Base-by-base conservation (phyloP, 441 rosid genomes). In the Codiaeum variegatum region DNA sequence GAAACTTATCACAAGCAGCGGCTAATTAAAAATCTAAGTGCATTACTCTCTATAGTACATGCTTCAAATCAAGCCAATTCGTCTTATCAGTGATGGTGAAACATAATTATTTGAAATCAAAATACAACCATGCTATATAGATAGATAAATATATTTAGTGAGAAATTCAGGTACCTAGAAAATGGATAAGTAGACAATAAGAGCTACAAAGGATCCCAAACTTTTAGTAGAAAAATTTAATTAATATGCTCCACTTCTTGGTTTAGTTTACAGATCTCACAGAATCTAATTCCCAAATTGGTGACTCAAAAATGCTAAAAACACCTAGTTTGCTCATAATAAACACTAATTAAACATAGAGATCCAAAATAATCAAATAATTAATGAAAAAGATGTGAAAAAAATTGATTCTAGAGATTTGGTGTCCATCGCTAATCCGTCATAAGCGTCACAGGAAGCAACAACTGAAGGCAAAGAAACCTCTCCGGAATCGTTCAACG, bases 401-500 rank as follows among this genome's bases (percentile, higher is more conserved):
- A 96, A 91, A 42, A 81, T 78, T 26, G 81, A 80, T 11, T 82
- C 86, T 49, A 85, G 60, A 15, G 88, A 83, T 66, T 13, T 15
- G 64, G 31, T 38, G 24, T 32, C 6, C 38, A 58, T 34, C 29
- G 68, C 29, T 60, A 16, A 66, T 9, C 74, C 36, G 24, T 60
- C 72, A 1, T 54, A 76, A 0, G 2, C 73, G 2, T 54, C 73
- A 0, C 2, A n/a, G 19, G 71, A 72, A 16, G 60, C 42, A 52
- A 97, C 91, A 66, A 80, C 73, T 31, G 82, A 75, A 11, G 93
- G 77, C 64, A 94, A 81, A 15, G 91, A 87, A 76, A 73, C 49
- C 59, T 90, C 59, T 77, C 88, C 79, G 36, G 91, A 77, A 75
- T 75, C 34, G 77, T 91, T 88, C 78, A 91, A 73, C n/a, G 93